A percentile compares a stretch with the other conserved stretches of the same genome.
These are phyloP conservation scores for Edaphochlamys debaryana DNA, from an alignment of 139 green algal genomes.

Conservation along the genomic window DNA sequence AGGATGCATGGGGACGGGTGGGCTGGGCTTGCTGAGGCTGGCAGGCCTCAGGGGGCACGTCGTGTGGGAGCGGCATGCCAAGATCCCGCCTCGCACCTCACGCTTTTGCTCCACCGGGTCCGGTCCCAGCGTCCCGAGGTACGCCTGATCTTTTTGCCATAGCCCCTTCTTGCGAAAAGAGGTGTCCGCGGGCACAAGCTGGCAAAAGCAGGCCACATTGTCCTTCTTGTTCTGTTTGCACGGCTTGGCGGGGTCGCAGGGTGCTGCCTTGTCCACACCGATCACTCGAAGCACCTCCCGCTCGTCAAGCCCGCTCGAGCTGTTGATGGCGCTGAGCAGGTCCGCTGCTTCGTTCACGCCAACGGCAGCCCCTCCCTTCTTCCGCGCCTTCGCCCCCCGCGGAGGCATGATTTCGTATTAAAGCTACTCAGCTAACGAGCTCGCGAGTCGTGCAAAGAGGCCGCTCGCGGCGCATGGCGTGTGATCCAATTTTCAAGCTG, in stretches of 20 bases:
- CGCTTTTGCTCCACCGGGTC: conserved; percentile 48
- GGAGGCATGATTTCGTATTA: neutral
- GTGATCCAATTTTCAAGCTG: too few relatives aligned
- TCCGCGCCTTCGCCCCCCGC: neutral
- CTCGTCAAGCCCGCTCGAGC: neutral
- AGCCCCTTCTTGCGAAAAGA: conserved; percentile 73
- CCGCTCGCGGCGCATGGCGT: too few relatives aligned
- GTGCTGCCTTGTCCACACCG: neutral
- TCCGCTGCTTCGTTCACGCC: neutral
- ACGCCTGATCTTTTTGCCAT: conserved; percentile 75
- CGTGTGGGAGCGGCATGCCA: too few relatives aligned
- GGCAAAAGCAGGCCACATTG: conserved; percentile 81
- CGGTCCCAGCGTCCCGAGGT: conserved; percentile 53
- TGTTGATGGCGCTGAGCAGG: conserved; percentile 5
- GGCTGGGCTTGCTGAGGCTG: too few relatives aligned
- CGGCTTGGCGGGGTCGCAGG: neutral
- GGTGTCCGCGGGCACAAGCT: conserved; percentile 63
- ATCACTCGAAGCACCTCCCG: neutral
- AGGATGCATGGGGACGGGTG: too few relatives aligned
- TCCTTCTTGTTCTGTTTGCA: conserved; percentile 58
- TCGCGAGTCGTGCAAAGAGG: too few relatives aligned
- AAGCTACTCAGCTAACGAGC: too few relatives aligned
- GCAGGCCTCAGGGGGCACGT: too few relatives aligned
- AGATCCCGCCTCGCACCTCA: conserved; percentile 48
- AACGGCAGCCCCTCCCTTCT: neutral